Conservation (phyloP, 75 land plant species). For the Azolla pinnata region DNA sequence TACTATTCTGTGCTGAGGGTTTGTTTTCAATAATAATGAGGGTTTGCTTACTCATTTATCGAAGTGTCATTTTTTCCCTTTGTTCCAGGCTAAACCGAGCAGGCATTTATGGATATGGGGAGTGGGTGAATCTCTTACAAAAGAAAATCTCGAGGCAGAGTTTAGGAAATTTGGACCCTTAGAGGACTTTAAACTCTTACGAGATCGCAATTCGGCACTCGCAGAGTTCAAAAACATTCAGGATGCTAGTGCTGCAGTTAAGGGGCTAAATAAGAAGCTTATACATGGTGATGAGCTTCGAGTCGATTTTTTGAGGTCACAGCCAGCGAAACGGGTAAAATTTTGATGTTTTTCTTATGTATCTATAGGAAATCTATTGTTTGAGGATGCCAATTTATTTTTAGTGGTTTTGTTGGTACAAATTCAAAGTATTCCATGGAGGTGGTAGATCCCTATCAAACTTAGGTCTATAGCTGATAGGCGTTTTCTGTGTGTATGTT, state of each 20-base stretch:
- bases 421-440: no score
- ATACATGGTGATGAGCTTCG: slow-evolving; percentile 60
- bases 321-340: slow-evolving; percentile 56
- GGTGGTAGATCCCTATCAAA: no score
- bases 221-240: slow-evolving; percentile 53
- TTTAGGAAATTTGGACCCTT: slow-evolving; percentile 70
- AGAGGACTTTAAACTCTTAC: slow-evolving; percentile 61
- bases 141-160: slow-evolving; percentile 65
- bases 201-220: slow-evolving; percentile 64
- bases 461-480: no score
- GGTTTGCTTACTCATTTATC: background rate
- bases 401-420: no score
- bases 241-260: slow-evolving; percentile 75
- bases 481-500: no score
- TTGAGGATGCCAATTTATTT: no score
- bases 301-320: slow-evolving; percentile 73
- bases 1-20: background rate
- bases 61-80: background rate
- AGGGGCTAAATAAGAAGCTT: slow-evolving; percentile 59
- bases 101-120: slow-evolving; percentile 87
- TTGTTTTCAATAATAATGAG: background rate
- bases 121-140: slow-evolving; percentile 47
- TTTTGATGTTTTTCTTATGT: no score
- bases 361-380: no score
- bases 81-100: slow-evolving; percentile 65